Evolutionary conservation across 2,329 filamentous ascomycete species (phyloP).

Genomic region (Epichloe baconii): DNA sequence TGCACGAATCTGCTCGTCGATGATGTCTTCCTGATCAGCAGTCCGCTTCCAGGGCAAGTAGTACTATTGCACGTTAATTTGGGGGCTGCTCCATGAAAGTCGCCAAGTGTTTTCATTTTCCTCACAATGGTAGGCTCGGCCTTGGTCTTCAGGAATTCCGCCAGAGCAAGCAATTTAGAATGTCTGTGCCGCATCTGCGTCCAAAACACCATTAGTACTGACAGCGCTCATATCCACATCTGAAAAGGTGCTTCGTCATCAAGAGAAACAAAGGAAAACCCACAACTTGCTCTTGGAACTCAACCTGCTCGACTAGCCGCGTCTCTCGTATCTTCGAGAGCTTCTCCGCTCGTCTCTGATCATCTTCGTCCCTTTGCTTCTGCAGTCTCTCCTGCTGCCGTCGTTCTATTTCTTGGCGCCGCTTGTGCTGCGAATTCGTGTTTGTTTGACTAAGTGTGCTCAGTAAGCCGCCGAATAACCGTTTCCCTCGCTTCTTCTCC

Average conservation of each 20-base stretch:
- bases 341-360: conserved; percentile 52
- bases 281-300: conserved; percentile 66
- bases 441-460: conserved; percentile 65
- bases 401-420: conserved; percentile 68
- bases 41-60: conserved; percentile 75
- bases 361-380: conserved; percentile 58
- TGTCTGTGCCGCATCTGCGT: conserved; percentile 67
- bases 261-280: not conserved
- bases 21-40: conserved; percentile 52
- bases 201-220: conserved; percentile 8
- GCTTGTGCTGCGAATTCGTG: conserved; percentile 49
- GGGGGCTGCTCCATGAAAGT: not conserved
- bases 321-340: conserved; percentile 46
- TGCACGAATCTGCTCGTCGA: conserved; percentile 57
- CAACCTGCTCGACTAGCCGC: conserved; percentile 56
- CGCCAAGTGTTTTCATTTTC: not conserved
- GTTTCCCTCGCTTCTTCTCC: conserved; percentile 72
- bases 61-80: conserved; percentile 39
- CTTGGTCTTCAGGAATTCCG: conserved; percentile 60
- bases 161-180: conserved; percentile 54
- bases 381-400: conserved; percentile 66
- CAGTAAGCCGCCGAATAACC: conserved; percentile 73
- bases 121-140: conserved; percentile 62
- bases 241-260: not conserved
- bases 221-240: not conserved